Base-by-base conservation (phyloP, 2,329 filamentous ascomycete genomes). In the Penicillium rolfsii region DNA sequence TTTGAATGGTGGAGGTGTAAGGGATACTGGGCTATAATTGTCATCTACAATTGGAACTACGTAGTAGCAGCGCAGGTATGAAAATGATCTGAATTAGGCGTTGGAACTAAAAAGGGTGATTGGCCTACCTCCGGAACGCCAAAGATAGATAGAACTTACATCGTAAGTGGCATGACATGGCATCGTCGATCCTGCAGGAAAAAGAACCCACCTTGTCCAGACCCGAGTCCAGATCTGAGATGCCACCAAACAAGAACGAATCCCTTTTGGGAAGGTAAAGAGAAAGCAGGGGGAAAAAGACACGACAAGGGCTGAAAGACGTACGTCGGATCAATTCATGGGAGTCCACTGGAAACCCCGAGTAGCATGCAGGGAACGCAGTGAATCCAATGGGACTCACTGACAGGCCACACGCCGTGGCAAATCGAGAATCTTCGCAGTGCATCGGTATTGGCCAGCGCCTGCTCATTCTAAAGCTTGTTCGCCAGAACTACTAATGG, bases 401-500 rank as follows among this genome's bases (percentile, higher is more conserved):
- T 57, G 30, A 55, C 19, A 19, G 28, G 33, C 35, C 22, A 26
- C 50, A 52, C 46, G 49, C 16, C 26, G 46, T 58, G 40, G 35
- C 33, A 53, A 14, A 45, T 30, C 19, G 26, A 49, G 35, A 22
- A 57, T 16, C 26, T 49, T 28, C 38, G 16, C 22, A 40, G 26
- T 26, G 50, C 12, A 53, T 53, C 33, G 50, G 50, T 3, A 12
- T 50, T 35, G 30, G 48, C 28, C 35, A 22, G 19, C 6, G 28
- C 28, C 35, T 53, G 33, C 24, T 53, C 36, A 16, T 28, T 9
- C 28, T 30, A 52, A 56, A 58, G 4, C 14, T 48, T 58, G 55
- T 62, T 70, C 65, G 68, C 70, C 70, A 71, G 53, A 71, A 68
- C 72, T 75, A 74, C 70, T 72, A 67, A 72, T 65, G 67, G 57